Evolutionary conservation across 306 rosid species (phyloP).

Genomic region (Dalbergia cochinchinensis): DNA sequence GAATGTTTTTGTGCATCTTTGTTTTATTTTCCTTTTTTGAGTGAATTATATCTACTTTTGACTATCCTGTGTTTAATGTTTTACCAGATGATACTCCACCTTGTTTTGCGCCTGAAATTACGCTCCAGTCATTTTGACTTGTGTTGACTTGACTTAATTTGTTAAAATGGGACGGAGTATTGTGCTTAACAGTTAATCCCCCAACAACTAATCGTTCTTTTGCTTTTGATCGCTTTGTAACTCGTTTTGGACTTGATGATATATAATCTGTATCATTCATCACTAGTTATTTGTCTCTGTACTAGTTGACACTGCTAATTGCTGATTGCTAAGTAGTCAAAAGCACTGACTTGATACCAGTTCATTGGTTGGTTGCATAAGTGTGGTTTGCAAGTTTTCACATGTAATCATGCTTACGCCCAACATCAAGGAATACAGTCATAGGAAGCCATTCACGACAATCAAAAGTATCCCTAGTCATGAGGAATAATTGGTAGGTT

Average conservation of each 20-base stretch:
- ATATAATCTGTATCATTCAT: neutral
- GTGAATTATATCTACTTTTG: neutral
- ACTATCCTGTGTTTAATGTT: neutral
- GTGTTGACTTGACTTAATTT: conserved; percentile 26
- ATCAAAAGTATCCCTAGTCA: neutral
- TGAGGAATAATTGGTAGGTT: conserved; percentile 15
- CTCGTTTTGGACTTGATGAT: conserved; percentile 10
- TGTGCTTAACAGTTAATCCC: neutral
- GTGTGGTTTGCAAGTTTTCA: neutral
- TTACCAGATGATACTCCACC: neutral
- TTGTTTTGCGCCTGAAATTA: conserved; percentile 1
- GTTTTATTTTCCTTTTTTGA: neutral
- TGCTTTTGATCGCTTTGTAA: conserved; percentile 10
- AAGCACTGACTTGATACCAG: conserved; percentile 1
- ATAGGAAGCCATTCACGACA: neutral
- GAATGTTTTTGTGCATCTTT: neutral
- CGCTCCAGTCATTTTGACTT: conserved; percentile 24
- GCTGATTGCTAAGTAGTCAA: neutral
- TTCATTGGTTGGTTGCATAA: neutral
- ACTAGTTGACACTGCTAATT: neutral
- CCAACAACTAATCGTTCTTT: neutral
- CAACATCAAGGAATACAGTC: neutral
- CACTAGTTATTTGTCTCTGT: neutral
- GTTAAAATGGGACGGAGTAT: conserved; percentile 3
- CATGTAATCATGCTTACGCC: neutral